Conservation (phyloP, 345 rosid genomes). For the Ailanthus altissimus region DNA sequence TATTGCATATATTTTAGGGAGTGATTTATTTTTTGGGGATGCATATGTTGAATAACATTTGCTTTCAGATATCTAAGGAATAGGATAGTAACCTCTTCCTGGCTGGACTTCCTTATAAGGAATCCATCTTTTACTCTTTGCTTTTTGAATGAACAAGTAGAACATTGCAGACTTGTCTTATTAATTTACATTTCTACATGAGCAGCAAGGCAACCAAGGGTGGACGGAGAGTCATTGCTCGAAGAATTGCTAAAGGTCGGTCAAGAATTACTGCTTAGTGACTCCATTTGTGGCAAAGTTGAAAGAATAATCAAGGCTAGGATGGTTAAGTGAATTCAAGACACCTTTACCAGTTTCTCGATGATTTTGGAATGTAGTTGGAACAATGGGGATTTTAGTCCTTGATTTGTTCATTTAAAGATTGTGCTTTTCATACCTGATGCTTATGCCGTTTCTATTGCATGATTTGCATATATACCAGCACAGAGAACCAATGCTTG, state of each 20-base stretch:
- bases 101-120: not conserved
- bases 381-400: not conserved
- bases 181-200: constrained; percentile 27
- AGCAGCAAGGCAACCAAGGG: constrained; percentile 97
- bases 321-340: not conserved
- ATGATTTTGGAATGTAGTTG: not conserved
- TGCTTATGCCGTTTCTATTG: constrained; percentile 9
- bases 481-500: not conserved
- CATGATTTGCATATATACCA: not conserved
- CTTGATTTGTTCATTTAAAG: constrained; percentile 1
- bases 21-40: not conserved
- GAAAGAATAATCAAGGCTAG: constrained; percentile 11
- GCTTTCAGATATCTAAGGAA: not conserved
- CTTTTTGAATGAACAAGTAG: not conserved
- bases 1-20: not conserved
- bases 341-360: not conserved
- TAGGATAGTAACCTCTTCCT: not conserved
- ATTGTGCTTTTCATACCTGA: not conserved
- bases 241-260: constrained; percentile 95
- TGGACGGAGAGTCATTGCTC: constrained; percentile 93
- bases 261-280: constrained; percentile 78
- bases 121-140: not conserved
- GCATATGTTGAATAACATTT: not conserved
- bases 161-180: constrained; percentile 14
- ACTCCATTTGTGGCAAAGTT: not conserved